Evolutionary conservation across 805 yeast genomes (phyloP).

Genomic region (Starmerella apicola): DNA sequence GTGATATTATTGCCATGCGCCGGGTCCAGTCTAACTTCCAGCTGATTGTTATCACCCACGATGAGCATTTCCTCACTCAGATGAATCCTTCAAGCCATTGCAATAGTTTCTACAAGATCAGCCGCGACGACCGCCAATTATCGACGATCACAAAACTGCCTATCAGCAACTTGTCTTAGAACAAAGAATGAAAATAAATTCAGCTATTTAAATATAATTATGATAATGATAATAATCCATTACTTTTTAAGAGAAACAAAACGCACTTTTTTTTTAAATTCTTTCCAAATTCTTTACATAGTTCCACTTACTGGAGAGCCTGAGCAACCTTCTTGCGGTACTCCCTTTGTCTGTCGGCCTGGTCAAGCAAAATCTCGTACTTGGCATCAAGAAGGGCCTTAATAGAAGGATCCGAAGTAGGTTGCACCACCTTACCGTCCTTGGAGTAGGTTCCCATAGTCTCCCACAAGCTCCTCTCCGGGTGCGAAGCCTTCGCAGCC

Average conservation of each 20-base stretch:
- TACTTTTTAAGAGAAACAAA: too few species aligned
- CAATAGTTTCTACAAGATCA: slow-evolving; percentile 73
- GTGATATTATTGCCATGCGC: slow-evolving; percentile 61
- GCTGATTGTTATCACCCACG: slow-evolving; percentile 90
- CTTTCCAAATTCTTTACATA: too few species aligned
- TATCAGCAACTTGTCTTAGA: slow-evolving; percentile 13
- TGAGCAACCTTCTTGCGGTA: slow-evolving; percentile 51
- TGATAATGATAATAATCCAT: too few species aligned
- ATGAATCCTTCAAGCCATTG: slow-evolving; percentile 79
- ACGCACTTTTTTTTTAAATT: background rate
- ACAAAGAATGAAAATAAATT: too few species aligned
- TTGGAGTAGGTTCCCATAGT: slow-evolving; percentile 78
- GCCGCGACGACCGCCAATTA: slow-evolving; percentile 68
- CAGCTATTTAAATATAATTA: too few species aligned
- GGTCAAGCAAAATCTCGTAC: slow-evolving; percentile 77
- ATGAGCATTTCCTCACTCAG: slow-evolving; percentile 72
- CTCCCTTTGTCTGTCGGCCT: slow-evolving; percentile 66
- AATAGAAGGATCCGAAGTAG: slow-evolving; percentile 49
- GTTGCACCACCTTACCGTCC: slow-evolving; percentile 65
- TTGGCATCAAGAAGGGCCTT: slow-evolving; percentile 51
- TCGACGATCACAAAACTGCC: slow-evolving; percentile 54
- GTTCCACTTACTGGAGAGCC: slow-evolving; percentile 12
- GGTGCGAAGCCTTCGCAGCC: slow-evolving; percentile 83
- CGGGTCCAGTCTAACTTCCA: slow-evolving; percentile 78
- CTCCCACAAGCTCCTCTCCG: slow-evolving; percentile 50